These are phyloP conservation scores for Tulasnella sp. DNA, from an alignment of 768 basidiomycete genomes.

Conservation along the genomic window DNA sequence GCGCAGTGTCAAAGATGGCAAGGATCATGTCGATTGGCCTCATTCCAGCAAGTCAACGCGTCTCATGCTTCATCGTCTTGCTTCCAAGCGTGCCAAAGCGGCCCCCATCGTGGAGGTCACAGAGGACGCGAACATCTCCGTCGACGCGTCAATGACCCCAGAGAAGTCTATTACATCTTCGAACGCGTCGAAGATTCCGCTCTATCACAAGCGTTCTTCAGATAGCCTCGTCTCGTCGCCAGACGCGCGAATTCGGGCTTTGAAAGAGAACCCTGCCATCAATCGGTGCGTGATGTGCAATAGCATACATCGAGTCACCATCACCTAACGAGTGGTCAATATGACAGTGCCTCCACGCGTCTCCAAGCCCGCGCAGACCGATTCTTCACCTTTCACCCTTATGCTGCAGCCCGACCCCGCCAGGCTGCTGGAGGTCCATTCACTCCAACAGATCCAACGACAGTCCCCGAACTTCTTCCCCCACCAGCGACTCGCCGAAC, in stretches of 20 bases:
- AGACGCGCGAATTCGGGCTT: neutral
- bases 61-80: conserved; percentile 67
- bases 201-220: conserved; percentile 80
- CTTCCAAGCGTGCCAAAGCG: conserved; percentile 54
- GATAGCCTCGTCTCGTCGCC: conserved; percentile 44
- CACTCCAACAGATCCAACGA: neutral
- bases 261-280: conserved; percentile 9
- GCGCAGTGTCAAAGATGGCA: conserved; percentile 59
- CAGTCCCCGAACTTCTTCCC: no score
- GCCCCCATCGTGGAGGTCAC: conserved; percentile 20
- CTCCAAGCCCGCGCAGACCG: conserved; percentile 9
- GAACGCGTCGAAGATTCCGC: conserved; percentile 37
- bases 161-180: conserved; percentile 35
- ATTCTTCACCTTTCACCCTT: conserved; percentile 14
- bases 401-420: conserved; percentile 1
- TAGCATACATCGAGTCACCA: neutral
- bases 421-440: neutral
- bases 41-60: conserved; percentile 75
- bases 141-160: conserved; percentile 19
- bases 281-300: conserved; percentile 2
- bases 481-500: neutral
- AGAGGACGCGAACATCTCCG: conserved; percentile 31
- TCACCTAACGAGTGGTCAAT: neutral
- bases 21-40: conserved; percentile 69
- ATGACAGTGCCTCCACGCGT: conserved; percentile 3